Base-by-base conservation (phyloP, 2,329 filamentous ascomycete genomes). In the Colletotrichum sp. region DNA sequence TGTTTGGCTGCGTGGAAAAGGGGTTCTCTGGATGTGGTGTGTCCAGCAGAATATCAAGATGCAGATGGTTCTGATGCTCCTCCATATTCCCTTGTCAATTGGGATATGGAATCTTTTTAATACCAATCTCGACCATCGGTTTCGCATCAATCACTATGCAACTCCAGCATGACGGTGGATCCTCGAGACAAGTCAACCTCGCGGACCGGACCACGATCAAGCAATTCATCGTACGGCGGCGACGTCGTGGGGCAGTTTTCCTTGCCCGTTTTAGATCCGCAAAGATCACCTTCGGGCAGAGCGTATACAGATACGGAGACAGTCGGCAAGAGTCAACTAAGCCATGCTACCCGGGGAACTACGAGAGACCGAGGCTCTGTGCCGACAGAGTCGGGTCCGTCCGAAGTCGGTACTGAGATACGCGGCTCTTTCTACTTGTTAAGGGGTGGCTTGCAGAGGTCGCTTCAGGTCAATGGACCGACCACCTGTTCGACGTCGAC, bases 401-500 rank as follows among this genome's bases (percentile, higher is more conserved):
- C 52, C 34, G n/a, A 34, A 43, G 34, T 30, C 13, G 18, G 15
- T 21, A 6, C 0, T 13, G n/a, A 12, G 10, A 16, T 12, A 24
- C 10, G 43, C 12, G 30, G 57, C 38, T 60, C 60, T 21, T 13
- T 24, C n/a, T 28, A 52, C n/a, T 10, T 32, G 3, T 34, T 36
- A 30, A 16, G 26, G 12, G 18, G 32, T 26, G 15, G 16, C 18
- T n/a, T 26, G 30, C 21, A 24, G 48, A 12, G 16, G 32, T 16
- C n/a, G 38, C 21, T 55, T 15, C 15, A 15, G 10, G 30, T 30
- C 30, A 38, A 38, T 52, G 69, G 55, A 43, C 55, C 69, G 71
- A 67, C 69, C 67, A 70, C 67, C 67, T 32, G 69, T 64, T 68
- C 32, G 43, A 55, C 32, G 32, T 8, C 15, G 58, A 58, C 32